These are phyloP conservation scores for Fusarium buharicum DNA, from an alignment of 2,329 filamentous ascomycete genomes.

Conservation along the genomic window DNA sequence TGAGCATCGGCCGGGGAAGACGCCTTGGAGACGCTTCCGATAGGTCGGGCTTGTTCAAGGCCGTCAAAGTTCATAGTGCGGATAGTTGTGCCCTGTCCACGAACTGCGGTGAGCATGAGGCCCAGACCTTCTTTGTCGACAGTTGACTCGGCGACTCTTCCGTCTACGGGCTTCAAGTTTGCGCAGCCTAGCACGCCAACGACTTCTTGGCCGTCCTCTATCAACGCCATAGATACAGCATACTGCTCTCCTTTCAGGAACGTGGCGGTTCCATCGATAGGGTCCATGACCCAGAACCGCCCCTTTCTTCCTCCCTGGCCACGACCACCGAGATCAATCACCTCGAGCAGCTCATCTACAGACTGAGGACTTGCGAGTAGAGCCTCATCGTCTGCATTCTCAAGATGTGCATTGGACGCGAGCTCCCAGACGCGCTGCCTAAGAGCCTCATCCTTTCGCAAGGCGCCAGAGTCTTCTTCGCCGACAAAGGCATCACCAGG, in stretches of 20 bases:
- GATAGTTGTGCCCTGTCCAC: slow-evolving; percentile 47
- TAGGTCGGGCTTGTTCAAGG: slow-evolving; percentile 33
- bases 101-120: slow-evolving; percentile 50
- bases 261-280: slow-evolving; percentile 71
- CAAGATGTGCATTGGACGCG: slow-evolving; percentile 48
- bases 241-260: slow-evolving; percentile 72
- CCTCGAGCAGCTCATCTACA: slow-evolving; percentile 66
- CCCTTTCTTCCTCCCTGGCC: slow-evolving; percentile 51
- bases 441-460: slow-evolving; percentile 60
- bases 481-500: slow-evolving; percentile 68
- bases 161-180: slow-evolving; percentile 59
- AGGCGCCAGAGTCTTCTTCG: slow-evolving; percentile 66
- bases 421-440: slow-evolving; percentile 66
- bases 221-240: slow-evolving; percentile 67
- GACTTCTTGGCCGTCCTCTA: slow-evolving; percentile 66
- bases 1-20: slow-evolving; percentile 41
- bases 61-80: slow-evolving; percentile 40
- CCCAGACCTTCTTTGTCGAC: slow-evolving; percentile 51
- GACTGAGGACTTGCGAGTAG: slow-evolving; percentile 54
- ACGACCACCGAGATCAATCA: slow-evolving; percentile 67
- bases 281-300: slow-evolving; percentile 71
- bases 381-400: slow-evolving; percentile 21
- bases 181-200: slow-evolving; percentile 71
- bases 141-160: slow-evolving; percentile 50
- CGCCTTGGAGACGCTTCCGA: slow-evolving; percentile 39